Conservation (phyloP, 352 stramenopile genomes). For the Pythium dissimile region DNA sequence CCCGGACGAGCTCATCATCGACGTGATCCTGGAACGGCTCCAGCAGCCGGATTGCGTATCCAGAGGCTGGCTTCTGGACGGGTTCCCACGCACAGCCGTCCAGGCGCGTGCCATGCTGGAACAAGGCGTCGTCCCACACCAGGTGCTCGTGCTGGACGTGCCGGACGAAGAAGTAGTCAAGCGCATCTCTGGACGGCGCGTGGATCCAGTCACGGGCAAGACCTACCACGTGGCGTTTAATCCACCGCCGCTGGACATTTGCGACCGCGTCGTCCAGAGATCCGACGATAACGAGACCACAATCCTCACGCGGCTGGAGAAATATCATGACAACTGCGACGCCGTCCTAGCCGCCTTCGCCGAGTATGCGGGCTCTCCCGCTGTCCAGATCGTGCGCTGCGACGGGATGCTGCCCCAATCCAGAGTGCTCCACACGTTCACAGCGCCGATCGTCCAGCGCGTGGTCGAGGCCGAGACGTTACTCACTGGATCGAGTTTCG, state of each 20-base stretch:
- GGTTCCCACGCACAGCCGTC: conserved; percentile 89
- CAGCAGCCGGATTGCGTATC: conserved; percentile 77
- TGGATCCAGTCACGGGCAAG: conserved; percentile 90
- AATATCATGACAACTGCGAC: conserved; percentile 74
- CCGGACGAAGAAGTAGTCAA: conserved; percentile 93
- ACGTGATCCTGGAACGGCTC: conserved; percentile 77
- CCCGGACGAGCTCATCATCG: conserved; percentile 92
- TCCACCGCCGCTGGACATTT: conserved; percentile 73
- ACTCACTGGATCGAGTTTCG: too few species aligned
- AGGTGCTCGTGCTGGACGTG: conserved; percentile 93
- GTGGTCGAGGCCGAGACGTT: conserved; percentile 38
- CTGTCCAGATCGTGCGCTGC: conserved; percentile 55
- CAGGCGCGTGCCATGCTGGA: conserved; percentile 86
- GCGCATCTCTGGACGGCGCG: conserved; percentile 94
- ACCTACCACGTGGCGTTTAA: conserved; percentile 97
- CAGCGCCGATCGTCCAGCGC: conserved; percentile 41
- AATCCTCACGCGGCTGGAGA: conserved; percentile 77
- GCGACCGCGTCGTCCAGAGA: conserved; percentile 71
- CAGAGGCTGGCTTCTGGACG: conserved; percentile 93
- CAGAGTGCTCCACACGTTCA: conserved; percentile 44
- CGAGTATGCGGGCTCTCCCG: conserved; percentile 11
- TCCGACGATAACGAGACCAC: conserved; percentile 94
- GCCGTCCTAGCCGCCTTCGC: conserved; percentile 46
- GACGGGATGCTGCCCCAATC: conserved; percentile 48
- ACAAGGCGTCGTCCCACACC: conserved; percentile 77